Base-by-base conservation (phyloP, 2,329 filamentous ascomycete genomes). In the Fusarium sp. region DNA sequence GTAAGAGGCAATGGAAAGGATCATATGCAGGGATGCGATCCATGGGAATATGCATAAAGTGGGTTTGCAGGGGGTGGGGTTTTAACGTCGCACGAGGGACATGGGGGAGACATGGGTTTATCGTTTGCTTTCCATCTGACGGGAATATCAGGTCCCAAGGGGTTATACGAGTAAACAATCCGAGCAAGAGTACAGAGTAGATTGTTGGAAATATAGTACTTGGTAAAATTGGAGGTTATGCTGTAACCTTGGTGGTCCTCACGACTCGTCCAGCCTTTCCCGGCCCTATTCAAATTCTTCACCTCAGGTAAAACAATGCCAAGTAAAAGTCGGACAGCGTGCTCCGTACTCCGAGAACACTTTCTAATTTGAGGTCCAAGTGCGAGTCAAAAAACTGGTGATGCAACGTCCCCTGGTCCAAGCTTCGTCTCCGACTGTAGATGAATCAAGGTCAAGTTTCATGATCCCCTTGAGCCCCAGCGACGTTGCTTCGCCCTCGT, bases 1-100 rank as follows among this genome's bases (percentile, higher is more conserved):
- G 39, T 9, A 28, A 10, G 24, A 33, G 33, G 46, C 24, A 24
- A 36, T 52, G 64, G 31, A 43, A 59, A 53, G 26, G 51, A 44
- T 54, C 36, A 38, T 56, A 46, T 33, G 57, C 52, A 67, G 50
- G 64, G 49, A 67, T 60, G 50, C n/a, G 40, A 63, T 63, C 36
- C 19, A n/a, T 46, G 50, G 65, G 65, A 57, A 67, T 67, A 70
- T 69, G 67, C 67, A 69, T 70, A 70, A 69, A 59, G 62, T 67
- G 66, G 56, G 38, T 54, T 70, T 69, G 42, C 66, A 69, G 49
- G 66, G 66, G 52, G 61, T 15, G 52, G 50, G 65, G 47, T 17
- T 58, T 56, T 22, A 42, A 62, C 62, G 66, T 69, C 66, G 45
- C 66, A 67, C 66, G 44, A 69, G 40, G 47, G 57, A 38, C 56